Percentiles rank a stretch among this genome's conserved stretches.
Evolutionary conservation across 495 filamentous ascomycete genomes (phyloP).

Genomic region (Margaritispora aquatica): DNA sequence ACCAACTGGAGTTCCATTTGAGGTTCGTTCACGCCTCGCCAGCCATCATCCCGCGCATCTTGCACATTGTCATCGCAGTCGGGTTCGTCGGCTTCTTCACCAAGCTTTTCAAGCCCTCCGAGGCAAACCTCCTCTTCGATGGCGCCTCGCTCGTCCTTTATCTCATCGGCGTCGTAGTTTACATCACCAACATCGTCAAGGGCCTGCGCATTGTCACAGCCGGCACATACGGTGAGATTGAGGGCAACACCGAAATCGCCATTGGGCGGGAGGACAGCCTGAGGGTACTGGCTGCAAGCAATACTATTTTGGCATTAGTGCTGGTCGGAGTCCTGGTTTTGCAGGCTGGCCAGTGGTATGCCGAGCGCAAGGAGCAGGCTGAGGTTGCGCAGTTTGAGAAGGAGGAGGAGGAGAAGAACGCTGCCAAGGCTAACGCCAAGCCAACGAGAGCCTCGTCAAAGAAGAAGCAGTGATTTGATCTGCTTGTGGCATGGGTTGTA

Average conservation of each 20-base stretch:
- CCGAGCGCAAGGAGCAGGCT: conserved; percentile 83
- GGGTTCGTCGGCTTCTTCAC: conserved; percentile 85
- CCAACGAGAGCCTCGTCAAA: conserved; percentile 21
- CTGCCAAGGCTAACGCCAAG: conserved; percentile 15
- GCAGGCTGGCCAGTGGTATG: conserved; percentile 99
- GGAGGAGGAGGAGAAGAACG: conserved; percentile 43
- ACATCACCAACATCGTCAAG: conserved; percentile 91
- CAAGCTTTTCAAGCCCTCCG: conserved; percentile 87
- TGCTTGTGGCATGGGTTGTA: no score
- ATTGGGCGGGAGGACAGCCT: conserved; percentile 73
- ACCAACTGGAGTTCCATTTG: conserved; percentile 80
- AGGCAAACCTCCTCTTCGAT: conserved; percentile 95
- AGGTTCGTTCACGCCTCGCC: conserved; percentile 80
- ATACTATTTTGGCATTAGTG: conserved; percentile 90
- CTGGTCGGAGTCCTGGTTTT: conserved; percentile 84
- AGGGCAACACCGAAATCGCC: conserved; percentile 43
- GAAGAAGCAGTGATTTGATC: conserved; percentile 25
- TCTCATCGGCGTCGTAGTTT: conserved; percentile 84
- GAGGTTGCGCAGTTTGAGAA: conserved; percentile 60
- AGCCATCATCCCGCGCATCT: conserved; percentile 82
- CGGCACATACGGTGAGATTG: conserved; percentile 45
- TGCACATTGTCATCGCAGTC: conserved; percentile 85
- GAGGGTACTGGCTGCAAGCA: conserved; percentile 88
- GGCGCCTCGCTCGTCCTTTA: conserved; percentile 88
- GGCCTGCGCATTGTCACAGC: conserved; percentile 72